A percentile compares a stretch with the other conserved stretches of the same genome.
These are phyloP conservation scores for Basidioascus undulatus DNA, from an alignment of 768 basidiomycete genomes.

Conservation along the genomic window DNA sequence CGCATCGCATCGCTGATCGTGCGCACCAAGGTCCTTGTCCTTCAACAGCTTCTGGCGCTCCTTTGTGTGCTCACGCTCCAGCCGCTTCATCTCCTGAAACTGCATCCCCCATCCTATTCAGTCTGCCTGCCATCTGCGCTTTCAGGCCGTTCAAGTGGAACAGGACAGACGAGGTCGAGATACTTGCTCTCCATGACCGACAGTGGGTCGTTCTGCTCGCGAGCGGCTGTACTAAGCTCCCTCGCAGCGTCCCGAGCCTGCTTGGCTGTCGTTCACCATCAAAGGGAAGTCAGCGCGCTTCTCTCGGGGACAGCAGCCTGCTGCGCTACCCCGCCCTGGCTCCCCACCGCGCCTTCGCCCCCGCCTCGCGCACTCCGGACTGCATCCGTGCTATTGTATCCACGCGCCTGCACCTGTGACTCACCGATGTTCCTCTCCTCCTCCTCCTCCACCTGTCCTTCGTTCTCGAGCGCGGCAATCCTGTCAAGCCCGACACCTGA, in stretches of 20 bases:
- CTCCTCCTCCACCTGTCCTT: constrained; percentile 64
- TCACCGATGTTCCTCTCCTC: constrained; percentile 55
- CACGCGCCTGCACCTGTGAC: constrained; percentile 11
- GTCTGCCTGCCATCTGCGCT: constrained; percentile 9
- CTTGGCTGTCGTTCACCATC: too few relatives aligned
- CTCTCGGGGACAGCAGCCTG: constrained; percentile 9
- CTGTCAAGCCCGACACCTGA: too few relatives aligned
- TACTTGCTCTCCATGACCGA: constrained; percentile 66
- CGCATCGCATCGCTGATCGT: constrained; percentile 4
- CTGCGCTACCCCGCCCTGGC: constrained; percentile 3
- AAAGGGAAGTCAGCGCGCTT: constrained; percentile 6
- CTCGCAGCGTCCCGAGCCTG: constrained; percentile 69
- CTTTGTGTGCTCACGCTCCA: constrained; percentile 71
- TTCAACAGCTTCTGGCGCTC: constrained; percentile 76
- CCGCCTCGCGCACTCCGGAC: constrained; percentile 2
- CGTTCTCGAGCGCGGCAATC: constrained; percentile 73
- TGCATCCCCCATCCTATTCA: constrained; percentile 16
- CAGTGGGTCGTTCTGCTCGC: too few relatives aligned
- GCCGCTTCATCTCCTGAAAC: constrained; percentile 69
- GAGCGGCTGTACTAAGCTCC: too few relatives aligned
- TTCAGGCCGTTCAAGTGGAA: background rate
- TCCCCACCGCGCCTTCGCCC: background rate
- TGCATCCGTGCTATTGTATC: background rate
- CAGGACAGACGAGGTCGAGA: constrained; percentile 49
- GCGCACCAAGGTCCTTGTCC: constrained; percentile 65